A percentile compares a stretch with the other conserved stretches of the same genome.
Conservation (phyloP, 495 filamentous ascomycete species). For the Cercophora newfieldiana region DNA sequence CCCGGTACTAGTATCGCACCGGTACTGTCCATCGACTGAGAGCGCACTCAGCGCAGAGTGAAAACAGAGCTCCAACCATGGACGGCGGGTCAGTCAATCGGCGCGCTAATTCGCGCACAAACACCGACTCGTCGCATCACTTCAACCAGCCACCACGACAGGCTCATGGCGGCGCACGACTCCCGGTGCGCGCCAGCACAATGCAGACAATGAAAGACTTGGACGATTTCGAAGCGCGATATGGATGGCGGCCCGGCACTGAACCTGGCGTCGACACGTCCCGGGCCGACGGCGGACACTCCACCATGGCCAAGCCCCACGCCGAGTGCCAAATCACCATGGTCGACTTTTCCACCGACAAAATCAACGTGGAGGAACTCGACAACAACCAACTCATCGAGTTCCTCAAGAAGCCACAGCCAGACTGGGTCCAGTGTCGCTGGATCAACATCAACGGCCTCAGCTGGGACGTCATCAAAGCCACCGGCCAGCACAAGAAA, state of each 20-base stretch:
- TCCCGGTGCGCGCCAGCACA: slow-evolving; percentile 8
- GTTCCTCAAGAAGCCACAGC: slow-evolving; percentile 3
- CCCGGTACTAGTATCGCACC: not conserved
- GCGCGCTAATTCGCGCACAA: slow-evolving; percentile 7
- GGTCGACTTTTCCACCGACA: slow-evolving; percentile 6
- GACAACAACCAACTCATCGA: slow-evolving; percentile 7
- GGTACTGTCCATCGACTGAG: not conserved
- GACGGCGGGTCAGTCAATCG: slow-evolving; percentile 9
- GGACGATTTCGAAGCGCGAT: slow-evolving; percentile 10
- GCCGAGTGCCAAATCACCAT: slow-evolving; percentile 10
- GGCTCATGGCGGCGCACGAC: not conserved
- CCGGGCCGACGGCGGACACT: slow-evolving; percentile 9
- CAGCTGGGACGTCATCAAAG: slow-evolving; percentile 9
- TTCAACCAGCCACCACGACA: slow-evolving; percentile 2
- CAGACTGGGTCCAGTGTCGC: slow-evolving; percentile 5
- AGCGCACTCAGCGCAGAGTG: not conserved
- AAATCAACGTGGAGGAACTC: slow-evolving; percentile 7
- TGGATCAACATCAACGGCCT: slow-evolving; percentile 15
- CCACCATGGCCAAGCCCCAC: slow-evolving; percentile 7
- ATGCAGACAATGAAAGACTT: slow-evolving; percentile 9
- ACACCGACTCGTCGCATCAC: slow-evolving; percentile 6
- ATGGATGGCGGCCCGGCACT: slow-evolving; percentile 12
- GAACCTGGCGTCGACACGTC: slow-evolving; percentile 11
- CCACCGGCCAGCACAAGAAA: slow-evolving; percentile 5
- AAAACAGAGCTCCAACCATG: not conserved